Conservation (phyloP, 164 flowering plant genomes). For the Aristolochia californica region DNA sequence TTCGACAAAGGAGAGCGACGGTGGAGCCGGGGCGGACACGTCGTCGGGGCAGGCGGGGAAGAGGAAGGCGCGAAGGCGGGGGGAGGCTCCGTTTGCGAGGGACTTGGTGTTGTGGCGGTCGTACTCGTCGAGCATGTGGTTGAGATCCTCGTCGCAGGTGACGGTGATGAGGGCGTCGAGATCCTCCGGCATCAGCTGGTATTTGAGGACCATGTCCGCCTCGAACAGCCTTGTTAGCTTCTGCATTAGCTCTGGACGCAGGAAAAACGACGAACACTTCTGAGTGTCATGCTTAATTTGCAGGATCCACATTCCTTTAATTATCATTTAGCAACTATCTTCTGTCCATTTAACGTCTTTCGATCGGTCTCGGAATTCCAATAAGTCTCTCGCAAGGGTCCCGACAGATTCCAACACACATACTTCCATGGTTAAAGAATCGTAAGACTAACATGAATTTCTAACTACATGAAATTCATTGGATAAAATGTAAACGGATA, state of each 20-base stretch:
- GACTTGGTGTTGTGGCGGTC: constrained; percentile 27
- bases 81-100: constrained; percentile 19
- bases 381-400: no score
- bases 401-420: no score
- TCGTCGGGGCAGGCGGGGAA: constrained; percentile 39
- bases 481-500: no score
- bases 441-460: no score
- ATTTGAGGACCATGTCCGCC: constrained; percentile 65
- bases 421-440: no score
- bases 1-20: constrained; percentile 1
- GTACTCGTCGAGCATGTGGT: constrained; percentile 68
- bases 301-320: no score
- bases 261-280: no score
- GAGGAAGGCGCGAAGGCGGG: constrained; percentile 36
- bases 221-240: constrained; percentile 33
- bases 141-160: constrained; percentile 66
- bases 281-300: no score
- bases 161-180: constrained; percentile 74
- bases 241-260: constrained; percentile 60
- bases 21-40: constrained; percentile 3
- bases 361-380: no score
- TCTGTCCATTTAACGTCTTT: no score
- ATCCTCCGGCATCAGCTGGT: constrained; percentile 70
- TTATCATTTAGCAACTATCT: no score
- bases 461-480: no score